Percentiles rank a stretch among this genome's conserved stretches.
These are phyloP conservation scores for Exophiala sp. DNA, from an alignment of 2,329 filamentous ascomycete species.

Conservation along the genomic window DNA sequence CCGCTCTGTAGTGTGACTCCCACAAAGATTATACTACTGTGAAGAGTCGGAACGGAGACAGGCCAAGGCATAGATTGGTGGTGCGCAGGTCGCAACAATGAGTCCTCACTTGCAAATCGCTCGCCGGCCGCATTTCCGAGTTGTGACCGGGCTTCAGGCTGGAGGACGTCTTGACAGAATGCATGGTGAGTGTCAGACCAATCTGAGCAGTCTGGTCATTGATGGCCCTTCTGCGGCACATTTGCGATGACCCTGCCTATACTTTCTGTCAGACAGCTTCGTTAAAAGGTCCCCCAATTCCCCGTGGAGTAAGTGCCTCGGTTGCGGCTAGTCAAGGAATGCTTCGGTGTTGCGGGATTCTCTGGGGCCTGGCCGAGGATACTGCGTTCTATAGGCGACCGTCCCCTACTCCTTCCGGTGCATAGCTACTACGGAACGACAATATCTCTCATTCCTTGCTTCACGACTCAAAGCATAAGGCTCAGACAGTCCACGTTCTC, in stretches of 20 bases:
- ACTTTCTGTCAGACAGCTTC: neutral
- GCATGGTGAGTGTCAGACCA: neutral
- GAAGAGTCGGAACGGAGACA: neutral
- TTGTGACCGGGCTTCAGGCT: neutral
- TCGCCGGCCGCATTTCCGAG: neutral
- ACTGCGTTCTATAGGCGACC: neutral
- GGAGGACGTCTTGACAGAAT: neutral
- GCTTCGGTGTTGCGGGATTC: constrained; percentile 1
- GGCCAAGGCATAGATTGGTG: neutral
- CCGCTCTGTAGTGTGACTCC: constrained; percentile 11
- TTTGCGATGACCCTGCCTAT: no score
- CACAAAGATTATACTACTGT: neutral
- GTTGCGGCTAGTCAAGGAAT: neutral
- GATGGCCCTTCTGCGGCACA: no score
- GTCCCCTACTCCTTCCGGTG: neutral
- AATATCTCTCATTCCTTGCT: neutral
- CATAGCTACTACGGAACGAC: neutral
- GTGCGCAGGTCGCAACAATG: no score
- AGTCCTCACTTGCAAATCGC: neutral
- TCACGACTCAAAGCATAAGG: neutral
- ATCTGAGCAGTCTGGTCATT: no score
- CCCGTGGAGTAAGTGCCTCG: neutral
- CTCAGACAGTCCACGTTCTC: neutral
- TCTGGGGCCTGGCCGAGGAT: constrained; percentile 4
- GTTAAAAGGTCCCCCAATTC: neutral